These are phyloP conservation scores for Geranium incanum DNA, from an alignment of 441 rosid genomes.

Conservation along the genomic window DNA sequence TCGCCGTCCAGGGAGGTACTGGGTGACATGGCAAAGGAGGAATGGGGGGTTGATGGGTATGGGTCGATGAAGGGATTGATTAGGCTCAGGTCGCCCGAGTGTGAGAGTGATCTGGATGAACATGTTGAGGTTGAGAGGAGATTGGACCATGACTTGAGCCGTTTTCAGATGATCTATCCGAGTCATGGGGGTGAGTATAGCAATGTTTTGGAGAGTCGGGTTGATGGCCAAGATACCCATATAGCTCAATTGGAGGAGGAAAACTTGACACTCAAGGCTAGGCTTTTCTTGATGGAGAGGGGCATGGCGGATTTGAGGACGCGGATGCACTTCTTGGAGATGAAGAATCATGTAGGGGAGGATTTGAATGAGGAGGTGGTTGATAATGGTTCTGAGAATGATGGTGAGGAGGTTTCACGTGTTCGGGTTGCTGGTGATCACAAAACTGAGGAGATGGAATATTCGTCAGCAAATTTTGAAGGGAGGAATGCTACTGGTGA, in stretches of 20 bases:
- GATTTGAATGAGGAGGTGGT: slow-evolving; percentile 75
- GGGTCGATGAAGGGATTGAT: slow-evolving; percentile 96
- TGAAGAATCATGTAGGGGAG: slow-evolving; percentile 41
- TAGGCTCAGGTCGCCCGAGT: slow-evolving; percentile 64
- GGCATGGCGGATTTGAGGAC: slow-evolving; percentile 75
- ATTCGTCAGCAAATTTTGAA: slow-evolving; percentile 11
- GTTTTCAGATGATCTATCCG: slow-evolving; percentile 95
- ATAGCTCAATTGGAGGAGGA: slow-evolving; percentile 89
- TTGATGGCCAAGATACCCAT: slow-evolving; percentile 89
- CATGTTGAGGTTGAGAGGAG: slow-evolving; percentile 90
- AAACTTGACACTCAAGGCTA: slow-evolving; percentile 79
- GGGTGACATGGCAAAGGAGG: slow-evolving; percentile 92
- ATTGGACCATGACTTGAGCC: slow-evolving; percentile 84
- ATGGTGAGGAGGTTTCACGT: slow-evolving; percentile 63
- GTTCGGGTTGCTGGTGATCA: slow-evolving; percentile 27
- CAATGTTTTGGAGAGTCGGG: slow-evolving; percentile 81
- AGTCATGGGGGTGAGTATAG: slow-evolving; percentile 49
- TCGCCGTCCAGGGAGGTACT: slow-evolving; percentile 78
- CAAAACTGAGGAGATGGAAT: slow-evolving; percentile 28
- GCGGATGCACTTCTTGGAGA: slow-evolving; percentile 76
- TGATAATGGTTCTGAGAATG: slow-evolving; percentile 60
- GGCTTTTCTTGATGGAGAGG: slow-evolving; percentile 84
- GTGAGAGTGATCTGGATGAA: slow-evolving; percentile 97
- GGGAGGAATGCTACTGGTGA: no score
- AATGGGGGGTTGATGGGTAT: slow-evolving; percentile 98